These are phyloP conservation scores for Suillus bovinus DNA, from an alignment of 768 basidiomycete species.

Conservation along the genomic window DNA sequence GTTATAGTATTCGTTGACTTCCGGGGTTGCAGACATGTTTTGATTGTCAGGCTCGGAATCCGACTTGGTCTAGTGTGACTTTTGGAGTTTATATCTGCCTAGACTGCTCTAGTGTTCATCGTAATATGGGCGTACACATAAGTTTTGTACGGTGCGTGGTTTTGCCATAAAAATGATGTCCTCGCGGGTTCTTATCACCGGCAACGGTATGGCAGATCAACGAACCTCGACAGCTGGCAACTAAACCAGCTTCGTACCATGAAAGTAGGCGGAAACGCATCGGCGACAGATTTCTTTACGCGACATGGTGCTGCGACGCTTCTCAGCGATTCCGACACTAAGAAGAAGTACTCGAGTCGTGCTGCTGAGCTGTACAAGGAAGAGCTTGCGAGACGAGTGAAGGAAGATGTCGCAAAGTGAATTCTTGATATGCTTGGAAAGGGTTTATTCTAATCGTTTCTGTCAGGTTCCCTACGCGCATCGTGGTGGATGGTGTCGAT, in stretches of 20 bases:
- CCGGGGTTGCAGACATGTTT: conserved; percentile 68
- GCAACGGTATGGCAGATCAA: conserved; percentile 60
- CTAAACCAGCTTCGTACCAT: conserved; percentile 88
- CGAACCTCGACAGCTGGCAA: conserved; percentile 95
- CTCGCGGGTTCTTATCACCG: conserved; percentile 18
- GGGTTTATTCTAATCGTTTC: conserved; percentile 7
- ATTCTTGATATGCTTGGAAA: conserved; percentile 21
- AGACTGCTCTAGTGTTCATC: conserved; percentile 92
- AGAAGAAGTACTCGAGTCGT: conserved; percentile 87
- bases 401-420: conserved; percentile 71
- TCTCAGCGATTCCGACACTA: conserved; percentile 71
- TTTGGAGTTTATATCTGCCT: conserved; percentile 97
- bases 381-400: conserved; percentile 78
- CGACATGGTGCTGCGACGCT: conserved; percentile 80
- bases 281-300: conserved; percentile 85
- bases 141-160: conserved; percentile 85
- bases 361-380: conserved; percentile 91
- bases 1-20: neutral
- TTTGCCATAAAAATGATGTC: neutral
- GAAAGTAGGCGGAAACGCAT: conserved; percentile 93
- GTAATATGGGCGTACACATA: conserved; percentile 98
- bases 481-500: conserved; percentile 83
- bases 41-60: conserved; percentile 94
- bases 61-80: conserved; percentile 96
- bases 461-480: conserved; percentile 71